These are phyloP conservation scores for Paramecium pentaurelia DNA, from an alignment of 73 alveolate genomes.

Conservation along the genomic window DNA sequence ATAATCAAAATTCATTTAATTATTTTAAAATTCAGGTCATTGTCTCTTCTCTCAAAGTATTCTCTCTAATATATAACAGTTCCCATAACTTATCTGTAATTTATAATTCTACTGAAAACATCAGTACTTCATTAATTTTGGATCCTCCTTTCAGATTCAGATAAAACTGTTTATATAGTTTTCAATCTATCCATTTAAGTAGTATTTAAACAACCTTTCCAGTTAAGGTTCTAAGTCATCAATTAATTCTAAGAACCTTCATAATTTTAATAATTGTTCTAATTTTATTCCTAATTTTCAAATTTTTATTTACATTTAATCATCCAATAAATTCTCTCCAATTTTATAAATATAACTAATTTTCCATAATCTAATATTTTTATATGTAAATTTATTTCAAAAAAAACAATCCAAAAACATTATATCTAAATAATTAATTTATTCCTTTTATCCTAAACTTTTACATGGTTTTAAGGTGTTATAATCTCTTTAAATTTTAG, in stretches of 20 bases:
- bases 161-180: constrained; percentile 17
- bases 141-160: constrained; percentile 62
- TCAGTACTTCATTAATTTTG: not conserved
- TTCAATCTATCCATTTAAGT: constrained; percentile 23
- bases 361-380: not conserved
- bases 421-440: constrained; percentile 76
- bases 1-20: not conserved
- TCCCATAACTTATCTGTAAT: not conserved
- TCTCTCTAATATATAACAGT: not conserved
- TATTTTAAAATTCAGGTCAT: not conserved
- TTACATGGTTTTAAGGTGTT: not conserved
- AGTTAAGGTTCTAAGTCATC: not conserved
- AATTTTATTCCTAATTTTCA: constrained; percentile 44
- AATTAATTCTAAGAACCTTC: constrained; percentile 65
- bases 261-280: constrained; percentile 64
- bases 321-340: constrained; percentile 47
- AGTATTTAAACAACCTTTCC: constrained; percentile 37
- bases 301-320: constrained; percentile 48
- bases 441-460: constrained; percentile 63
- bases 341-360: not conserved
- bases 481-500: not conserved
- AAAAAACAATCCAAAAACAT: constrained; percentile 60
- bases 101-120: not conserved
- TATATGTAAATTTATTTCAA: not conserved
- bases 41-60: not conserved